phyloP scores from a whole-genome alignment of 495 filamentous ascomycete genomes.

The Eremomyces bilateralis region DNA sequence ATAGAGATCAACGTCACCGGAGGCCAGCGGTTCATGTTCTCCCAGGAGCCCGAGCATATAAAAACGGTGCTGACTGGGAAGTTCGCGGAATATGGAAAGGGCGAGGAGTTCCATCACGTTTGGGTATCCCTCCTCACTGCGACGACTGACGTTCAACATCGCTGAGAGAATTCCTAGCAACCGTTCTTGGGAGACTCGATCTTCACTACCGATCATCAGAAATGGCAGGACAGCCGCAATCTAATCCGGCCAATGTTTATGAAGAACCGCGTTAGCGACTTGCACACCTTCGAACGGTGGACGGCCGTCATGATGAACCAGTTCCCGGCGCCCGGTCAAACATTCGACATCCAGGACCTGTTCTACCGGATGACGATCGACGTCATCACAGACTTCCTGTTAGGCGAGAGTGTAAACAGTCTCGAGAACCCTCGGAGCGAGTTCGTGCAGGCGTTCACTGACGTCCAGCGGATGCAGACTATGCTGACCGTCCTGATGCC shows the following conservation, averaged over 20 bases:
- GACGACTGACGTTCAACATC: too few relatives aligned
- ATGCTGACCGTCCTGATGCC: constrained; percentile 14
- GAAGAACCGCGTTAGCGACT: constrained; percentile 28
- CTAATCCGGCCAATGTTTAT: constrained; percentile 36
- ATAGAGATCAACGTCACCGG: constrained; percentile 26
- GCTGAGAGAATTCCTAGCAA: too few relatives aligned
- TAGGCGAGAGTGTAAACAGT: constrained; percentile 30
- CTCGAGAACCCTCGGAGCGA: constrained; percentile 26
- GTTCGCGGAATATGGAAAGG: constrained; percentile 33
- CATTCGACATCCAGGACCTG: constrained; percentile 29
- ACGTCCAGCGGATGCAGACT: constrained; percentile 28
- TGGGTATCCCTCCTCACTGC: too few relatives aligned
- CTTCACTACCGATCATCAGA: constrained; percentile 32
- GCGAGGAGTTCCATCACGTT: constrained; percentile 24
- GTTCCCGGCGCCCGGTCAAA: constrained; percentile 21
- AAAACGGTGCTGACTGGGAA: constrained; percentile 33
- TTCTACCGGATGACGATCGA: constrained; percentile 31
- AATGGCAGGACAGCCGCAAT: constrained; percentile 29
- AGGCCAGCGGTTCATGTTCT: constrained; percentile 24
- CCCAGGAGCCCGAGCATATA: constrained; percentile 32
- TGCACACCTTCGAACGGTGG: constrained; percentile 31
- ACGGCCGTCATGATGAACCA: constrained; percentile 21
- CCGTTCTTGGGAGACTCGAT: constrained; percentile 15
- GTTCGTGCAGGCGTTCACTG: constrained; percentile 29
- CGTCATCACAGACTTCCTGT: constrained; percentile 35